Evolutionary conservation across 2,329 filamentous ascomycete species (phyloP).

Genomic region (Fusarium sp.): DNA sequence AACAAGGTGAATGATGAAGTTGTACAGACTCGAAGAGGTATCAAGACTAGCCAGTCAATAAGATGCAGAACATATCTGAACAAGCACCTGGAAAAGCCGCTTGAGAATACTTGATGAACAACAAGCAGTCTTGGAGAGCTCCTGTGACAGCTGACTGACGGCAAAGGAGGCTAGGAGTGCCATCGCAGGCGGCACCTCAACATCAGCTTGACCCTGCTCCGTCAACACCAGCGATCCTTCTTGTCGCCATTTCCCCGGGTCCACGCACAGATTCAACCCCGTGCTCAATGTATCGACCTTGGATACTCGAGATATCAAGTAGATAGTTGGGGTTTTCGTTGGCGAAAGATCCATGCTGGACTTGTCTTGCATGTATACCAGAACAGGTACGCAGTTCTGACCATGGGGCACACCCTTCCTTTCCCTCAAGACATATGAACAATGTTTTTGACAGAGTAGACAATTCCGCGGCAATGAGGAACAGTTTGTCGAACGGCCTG

Average conservation of each 20-base stretch:
- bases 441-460: too few species aligned
- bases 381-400: background rate
- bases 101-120: too few species aligned
- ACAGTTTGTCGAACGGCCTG: too few species aligned
- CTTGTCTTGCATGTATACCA: conserved; percentile 39
- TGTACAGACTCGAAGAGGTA: too few species aligned
- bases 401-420: conserved; percentile 50
- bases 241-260: conserved; percentile 47
- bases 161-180: background rate
- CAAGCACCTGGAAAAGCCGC: too few species aligned
- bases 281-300: conserved; percentile 46
- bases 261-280: conserved; percentile 50
- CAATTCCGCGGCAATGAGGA: too few species aligned
- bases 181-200: background rate
- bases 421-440: conserved; percentile 57
- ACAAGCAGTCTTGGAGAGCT: too few species aligned
- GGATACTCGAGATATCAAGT: conserved; percentile 54
- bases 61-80: too few species aligned
- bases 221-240: conserved; percentile 38
- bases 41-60: too few species aligned
- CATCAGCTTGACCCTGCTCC: background rate
- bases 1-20: too few species aligned
- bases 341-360: conserved; percentile 5
- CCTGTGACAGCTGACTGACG: too few species aligned
- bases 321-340: conserved; percentile 41